Evolutionary conservation across 202 grass and related monocot species (phyloP).

Genomic region (Setaria viridis): DNA sequence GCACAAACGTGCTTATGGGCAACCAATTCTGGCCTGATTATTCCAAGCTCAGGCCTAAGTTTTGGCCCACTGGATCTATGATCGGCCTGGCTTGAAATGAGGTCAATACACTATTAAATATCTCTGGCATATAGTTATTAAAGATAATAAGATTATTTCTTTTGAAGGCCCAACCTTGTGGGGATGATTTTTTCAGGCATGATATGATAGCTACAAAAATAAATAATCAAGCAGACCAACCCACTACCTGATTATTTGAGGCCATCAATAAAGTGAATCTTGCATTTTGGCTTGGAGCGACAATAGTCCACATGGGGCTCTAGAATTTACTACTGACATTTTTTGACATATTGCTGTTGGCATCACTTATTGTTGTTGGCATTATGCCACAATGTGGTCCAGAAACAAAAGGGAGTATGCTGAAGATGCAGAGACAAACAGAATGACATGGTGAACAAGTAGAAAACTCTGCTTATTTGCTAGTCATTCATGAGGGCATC

Average conservation of each 20-base stretch:
- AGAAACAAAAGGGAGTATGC: constrained; percentile 4
- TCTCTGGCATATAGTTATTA: neutral
- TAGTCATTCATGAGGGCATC: neutral
- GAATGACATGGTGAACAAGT: neutral
- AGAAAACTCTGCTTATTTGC: neutral
- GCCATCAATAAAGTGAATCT: constrained; percentile 32
- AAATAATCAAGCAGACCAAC: constrained; percentile 4
- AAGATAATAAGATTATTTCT: neutral
- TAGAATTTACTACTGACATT: constrained; percentile 12
- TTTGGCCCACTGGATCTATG: neutral
- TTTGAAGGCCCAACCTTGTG: neutral
- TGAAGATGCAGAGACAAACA: neutral
- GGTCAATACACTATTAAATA: neutral
- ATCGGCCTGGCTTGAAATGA: neutral
- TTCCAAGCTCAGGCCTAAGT: neutral
- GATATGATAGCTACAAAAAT: neutral
- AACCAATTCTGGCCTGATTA: neutral
- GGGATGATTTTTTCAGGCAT: neutral
- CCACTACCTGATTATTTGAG: neutral
- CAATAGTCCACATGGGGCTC: neutral
- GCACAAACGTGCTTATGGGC: neutral
- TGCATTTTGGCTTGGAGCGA: constrained; percentile 3
- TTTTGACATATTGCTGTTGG: neutral
- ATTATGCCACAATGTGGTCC: neutral
- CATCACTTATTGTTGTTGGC: neutral